These are phyloP conservation scores for Luffa acutangula DNA, from an alignment of 306 rosid species.

Conservation along the genomic window DNA sequence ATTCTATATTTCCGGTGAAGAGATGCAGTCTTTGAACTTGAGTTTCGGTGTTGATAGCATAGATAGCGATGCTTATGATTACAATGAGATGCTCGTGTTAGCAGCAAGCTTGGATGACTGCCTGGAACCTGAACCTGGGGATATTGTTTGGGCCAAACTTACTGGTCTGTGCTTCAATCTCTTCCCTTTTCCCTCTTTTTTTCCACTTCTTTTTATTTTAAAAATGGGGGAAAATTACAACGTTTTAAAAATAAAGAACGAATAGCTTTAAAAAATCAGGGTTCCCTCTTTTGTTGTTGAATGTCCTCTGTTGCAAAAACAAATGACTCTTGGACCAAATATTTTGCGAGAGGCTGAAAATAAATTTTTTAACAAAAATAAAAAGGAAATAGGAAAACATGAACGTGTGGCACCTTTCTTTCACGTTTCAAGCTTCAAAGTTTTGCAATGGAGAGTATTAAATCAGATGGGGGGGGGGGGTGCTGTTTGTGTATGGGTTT, in stretches of 20 bases:
- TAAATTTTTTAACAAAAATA: background rate
- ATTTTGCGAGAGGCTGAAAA: background rate
- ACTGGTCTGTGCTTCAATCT: conserved; percentile 56
- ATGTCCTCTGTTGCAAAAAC: background rate
- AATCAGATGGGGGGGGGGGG: background rate
- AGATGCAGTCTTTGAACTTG: conserved; percentile 66
- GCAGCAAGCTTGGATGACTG: conserved; percentile 91
- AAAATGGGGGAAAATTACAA: background rate
- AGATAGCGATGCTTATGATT: conserved; percentile 58
- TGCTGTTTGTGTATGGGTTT: background rate
- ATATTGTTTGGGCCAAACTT: conserved; percentile 94
- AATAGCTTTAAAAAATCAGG: background rate
- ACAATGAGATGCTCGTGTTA: conserved; percentile 80
- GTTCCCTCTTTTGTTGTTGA: background rate
- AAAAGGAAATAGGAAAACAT: background rate
- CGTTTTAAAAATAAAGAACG: background rate
- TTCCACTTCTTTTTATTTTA: background rate
- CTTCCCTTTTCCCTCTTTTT: background rate
- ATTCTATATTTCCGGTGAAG: conserved; percentile 68
- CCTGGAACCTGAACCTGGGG: conserved; percentile 82
- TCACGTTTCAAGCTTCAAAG: background rate
- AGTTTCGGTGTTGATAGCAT: conserved; percentile 34
- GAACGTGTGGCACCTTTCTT: background rate
- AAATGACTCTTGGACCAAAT: background rate
- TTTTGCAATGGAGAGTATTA: background rate